Base-by-base conservation (phyloP, 2,329 filamentous ascomycete species). In the Colletotrichum tanaceti region DNA sequence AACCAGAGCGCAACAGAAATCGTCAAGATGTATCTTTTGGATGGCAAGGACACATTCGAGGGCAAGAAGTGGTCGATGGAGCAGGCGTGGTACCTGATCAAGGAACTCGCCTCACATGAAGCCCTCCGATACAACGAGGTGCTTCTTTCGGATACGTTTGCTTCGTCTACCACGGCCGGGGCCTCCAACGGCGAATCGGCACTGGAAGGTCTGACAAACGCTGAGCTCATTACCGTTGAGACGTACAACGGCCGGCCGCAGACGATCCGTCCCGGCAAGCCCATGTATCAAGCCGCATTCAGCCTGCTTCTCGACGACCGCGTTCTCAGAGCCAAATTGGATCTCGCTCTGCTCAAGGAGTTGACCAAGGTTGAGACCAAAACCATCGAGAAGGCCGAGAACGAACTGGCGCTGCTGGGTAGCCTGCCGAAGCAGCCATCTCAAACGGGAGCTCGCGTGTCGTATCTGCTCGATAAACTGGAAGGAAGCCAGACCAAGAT, bases 21-120 rank as follows among this genome's bases (percentile, higher is more conserved):
- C 55, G 82, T 97, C 70, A 97, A 97, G 76, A 94, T 98, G 85
- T 98, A 94, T 81, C 87, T 99, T 38, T 83, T 97, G 75, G 87
- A 89, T 53, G 87, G 87, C 58, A 77, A 76, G 18, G 77, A 81
- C 18, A 78, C 79, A 20, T 76, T 78, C 16, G 81, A 83, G 3
- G 81, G 84, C 47, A 86, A 87, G 38, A 87, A 87, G 62, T 98
- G 93, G 92, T 92, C 90, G 0, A 84, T 89, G 5, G 90, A 96
- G 75, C 96, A 98, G 81, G 95, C 93, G 0, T 98, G 96, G 96
- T 87, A 91, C 68, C 82, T 99, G 2, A 90, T 98, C 79, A 94
- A 92, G 76, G 84, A 87, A 38, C 88, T 99, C 16, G 91, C 93
- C 0, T 78, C 86, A n/a, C 82, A 88, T 13, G 88, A 90, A 6